A percentile compares a stretch with the other conserved stretches of the same genome.
Conservation (phyloP, 768 basidiomycete species). For the Pulveroboletus ravenelii region DNA sequence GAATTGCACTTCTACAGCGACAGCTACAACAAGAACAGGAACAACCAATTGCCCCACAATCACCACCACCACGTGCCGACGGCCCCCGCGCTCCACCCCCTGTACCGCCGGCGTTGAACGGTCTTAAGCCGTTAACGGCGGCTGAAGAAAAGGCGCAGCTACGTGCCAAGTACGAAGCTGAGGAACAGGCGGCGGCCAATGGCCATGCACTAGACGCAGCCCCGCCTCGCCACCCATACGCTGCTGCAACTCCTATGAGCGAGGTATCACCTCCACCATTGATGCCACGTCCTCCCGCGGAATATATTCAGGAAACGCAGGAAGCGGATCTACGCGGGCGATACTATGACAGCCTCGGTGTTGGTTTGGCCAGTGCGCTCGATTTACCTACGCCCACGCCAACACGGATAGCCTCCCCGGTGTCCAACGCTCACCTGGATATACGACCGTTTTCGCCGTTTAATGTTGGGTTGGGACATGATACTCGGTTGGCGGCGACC, state of each 20-base stretch:
- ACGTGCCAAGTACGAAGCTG: constrained; percentile 56
- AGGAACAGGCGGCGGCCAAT: constrained; percentile 36
- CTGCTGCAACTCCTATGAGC: constrained; percentile 7
- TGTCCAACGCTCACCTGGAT: constrained; percentile 25
- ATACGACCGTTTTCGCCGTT: constrained; percentile 49
- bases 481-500: constrained; percentile 4
- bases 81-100: constrained; percentile 30
- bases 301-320: constrained; percentile 79
- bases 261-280: constrained; percentile 58
- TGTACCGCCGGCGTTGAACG: constrained; percentile 23
- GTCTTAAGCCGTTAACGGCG: constrained; percentile 48
- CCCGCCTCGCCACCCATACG: constrained; percentile 15
- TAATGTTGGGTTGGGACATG: constrained; percentile 26
- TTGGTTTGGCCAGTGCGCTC: constrained; percentile 28
- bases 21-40: constrained; percentile 9
- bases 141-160: constrained; percentile 77
- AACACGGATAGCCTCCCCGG: constrained; percentile 11
- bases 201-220: constrained; percentile 12
- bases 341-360: constrained; percentile 23
- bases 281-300: constrained; percentile 68
- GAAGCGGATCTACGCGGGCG: constrained; percentile 64
- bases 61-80: constrained; percentile 25
- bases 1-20: constrained; percentile 29
- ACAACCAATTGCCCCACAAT: constrained; percentile 12
- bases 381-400: constrained; percentile 28